Evolutionary conservation across 306 rosid species (phyloP), one percentile per base, ranked within the genome.

Genomic region (Biancaea sappan): DNA sequence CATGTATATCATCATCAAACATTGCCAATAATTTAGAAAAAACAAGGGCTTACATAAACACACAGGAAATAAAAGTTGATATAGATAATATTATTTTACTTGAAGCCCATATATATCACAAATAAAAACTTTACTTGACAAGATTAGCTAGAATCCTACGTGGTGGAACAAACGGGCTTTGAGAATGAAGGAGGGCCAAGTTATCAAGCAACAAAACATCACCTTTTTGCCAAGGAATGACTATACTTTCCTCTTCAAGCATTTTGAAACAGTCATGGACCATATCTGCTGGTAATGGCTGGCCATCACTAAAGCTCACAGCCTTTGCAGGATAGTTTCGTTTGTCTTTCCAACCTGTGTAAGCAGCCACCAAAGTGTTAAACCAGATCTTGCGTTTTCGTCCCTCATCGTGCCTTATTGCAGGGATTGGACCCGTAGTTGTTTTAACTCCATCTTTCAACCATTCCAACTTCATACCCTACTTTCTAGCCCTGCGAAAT

Each of bases 381-480:
- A 87, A 80, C 92, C 88, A 88, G 44, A 81, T 81, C 84, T 88
- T 83, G 28, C 85, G 80, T 72, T 44, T 62, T 25, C 85, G 80
- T 19, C 65, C 54, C 74, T 82, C 50, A 67, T 81, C 84, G 1
- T 52, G 61, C 57, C 83, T 88, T 47, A 88, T 44, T 6, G 88
- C 89, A 8, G 92, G 82, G 65, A 88, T 85, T 25, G 92, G 89
- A 71, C 89, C 88, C 92, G 79, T 83, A 3, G 81, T 59, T 9
- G 88, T 67, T 72, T 83, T 88, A 62, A 78, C 88, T 62, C 80
- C 86, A 48, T 78, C 84, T 8, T 76, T 81, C 47, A 73, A 34
- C 92, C 92, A 88, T 28, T 88, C 89, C 76, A 88, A 31, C 86
- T 73, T 85, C 92, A 83, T 80, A 1, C 84, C 87, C 73, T 85